A percentile compares a stretch with the other conserved stretches of the same genome.
phyloP scores from a whole-genome alignment of 768 basidiomycete genomes.

The Tricholoma terreum region DNA sequence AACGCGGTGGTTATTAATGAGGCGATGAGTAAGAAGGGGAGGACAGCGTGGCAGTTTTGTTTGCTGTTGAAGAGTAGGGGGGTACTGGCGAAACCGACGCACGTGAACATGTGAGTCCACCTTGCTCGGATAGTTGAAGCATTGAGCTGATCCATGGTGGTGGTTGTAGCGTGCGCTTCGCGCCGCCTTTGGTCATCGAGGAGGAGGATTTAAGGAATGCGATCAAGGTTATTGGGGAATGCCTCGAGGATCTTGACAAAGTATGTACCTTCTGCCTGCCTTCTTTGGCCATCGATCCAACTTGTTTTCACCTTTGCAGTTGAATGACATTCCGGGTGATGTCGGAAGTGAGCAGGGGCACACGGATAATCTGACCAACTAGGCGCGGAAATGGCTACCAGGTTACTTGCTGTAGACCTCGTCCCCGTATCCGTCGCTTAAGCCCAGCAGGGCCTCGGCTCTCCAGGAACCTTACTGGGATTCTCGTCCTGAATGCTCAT shows the following conservation, averaged over 20 bases:
- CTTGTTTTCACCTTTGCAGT: constrained; percentile 17
- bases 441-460: background rate
- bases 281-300: background rate
- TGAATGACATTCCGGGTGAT: constrained; percentile 58
- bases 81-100: constrained; percentile 94
- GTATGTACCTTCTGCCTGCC: constrained; percentile 34
- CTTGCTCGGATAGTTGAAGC: background rate
- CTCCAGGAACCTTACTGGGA: too few relatives aligned
- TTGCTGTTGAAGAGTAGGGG: constrained; percentile 88
- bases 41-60: constrained; percentile 96
- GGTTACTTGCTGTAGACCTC: background rate
- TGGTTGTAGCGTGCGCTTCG: constrained; percentile 80
- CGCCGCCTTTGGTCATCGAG: constrained; percentile 92
- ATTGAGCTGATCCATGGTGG: background rate
- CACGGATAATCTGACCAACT: constrained; percentile 25
- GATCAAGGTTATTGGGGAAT: constrained; percentile 72
- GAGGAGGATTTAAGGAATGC: constrained; percentile 79
- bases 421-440: background rate
- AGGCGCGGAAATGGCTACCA: background rate
- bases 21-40: constrained; percentile 64
- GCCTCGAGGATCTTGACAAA: constrained; percentile 76
- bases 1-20: constrained; percentile 96
- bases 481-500: too few relatives aligned
- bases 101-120: constrained; percentile 79
- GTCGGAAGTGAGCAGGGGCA: constrained; percentile 60